Base-by-base conservation (phyloP, 2,329 filamentous ascomycete species). In the Penicillium psychrosexuale region DNA sequence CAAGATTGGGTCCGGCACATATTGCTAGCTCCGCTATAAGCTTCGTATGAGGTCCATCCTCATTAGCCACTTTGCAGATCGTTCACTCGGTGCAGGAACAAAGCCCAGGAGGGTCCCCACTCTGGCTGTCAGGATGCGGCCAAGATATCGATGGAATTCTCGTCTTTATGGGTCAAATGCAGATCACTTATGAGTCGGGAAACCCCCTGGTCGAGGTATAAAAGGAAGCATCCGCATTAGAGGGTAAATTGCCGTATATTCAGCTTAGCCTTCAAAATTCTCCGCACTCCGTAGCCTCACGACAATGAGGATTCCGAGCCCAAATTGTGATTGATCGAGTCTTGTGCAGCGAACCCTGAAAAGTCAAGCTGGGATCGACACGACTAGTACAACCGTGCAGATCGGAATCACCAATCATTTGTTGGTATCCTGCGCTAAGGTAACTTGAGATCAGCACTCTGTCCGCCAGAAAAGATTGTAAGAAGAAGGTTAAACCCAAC, bases 11-110 rank as follows among this genome's bases (percentile, higher is more conserved):
- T 31, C 39, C 37, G 30, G 38, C 37, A 34, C 15, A 31, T 8
- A 28, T 19, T 36, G 34, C 47, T 53, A 37, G 50, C 42, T 30
- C 53, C 19, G 30, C 49, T 54, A 53, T 61, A 60, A 62, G 59
- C 61, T 61, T 60, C 47, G 15, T 39, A 30, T 8, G 24, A 49
- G 45, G 62, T n/a, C 28, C 44, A 59, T 64, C 59, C 28, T 63
- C 59, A 64, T 64, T 63, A 58, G 45, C 52, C 57, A 61, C 46
- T 55, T 39, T 37, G 59, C 48, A 53, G 59, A 64, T 64, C 62
- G 44, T 30, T 7, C 15, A 17, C 9, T 30, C 2, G 6, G 5
- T 24, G 22, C 33, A 12, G 17, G 2, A 36, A 22, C 12, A 34
- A 31, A 30, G 31, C 27, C 22, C 30, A n/a, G 28, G 22, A 2